Base-by-base conservation (phyloP, 495 filamentous ascomycete species). In the Neurospora sublineolata region DNA sequence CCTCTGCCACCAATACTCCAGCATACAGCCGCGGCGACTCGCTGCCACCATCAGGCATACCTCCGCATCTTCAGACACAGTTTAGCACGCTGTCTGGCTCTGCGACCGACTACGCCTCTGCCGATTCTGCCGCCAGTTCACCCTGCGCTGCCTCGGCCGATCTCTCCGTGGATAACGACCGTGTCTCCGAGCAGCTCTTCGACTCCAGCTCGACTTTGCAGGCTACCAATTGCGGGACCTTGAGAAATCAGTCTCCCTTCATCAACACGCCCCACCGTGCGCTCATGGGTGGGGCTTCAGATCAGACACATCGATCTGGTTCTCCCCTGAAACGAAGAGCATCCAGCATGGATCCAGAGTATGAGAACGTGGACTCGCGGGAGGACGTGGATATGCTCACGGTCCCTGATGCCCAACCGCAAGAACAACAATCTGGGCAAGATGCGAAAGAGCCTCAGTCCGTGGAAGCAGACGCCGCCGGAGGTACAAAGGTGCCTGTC, bases 131-230 rank as follows among this genome's bases (percentile, higher is more conserved):
- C 20, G 86, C 88, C 69, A 92, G 90, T 77, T 91, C 88, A 37
- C 90, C 91, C 16, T 89, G 87, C 76, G 88, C 88, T 73, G 90
- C 91, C 75, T 94, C 89, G 86, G 87, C 90, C 75, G 88, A 88
- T 64, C 81, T 94, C 69, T 87, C 88, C 69, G 82, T 94, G 67
- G 87, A 90, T 71, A 86, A 86, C 73, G 90, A 91, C 74, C 81
- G 84, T 64, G 82, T 79, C 72, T 82, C 84, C 74, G 88, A 89
- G 60, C 52, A 64, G 52, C 86, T 80, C 40, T 73, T 67, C 67
- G 77, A 80, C 33, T 67, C 74, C 18, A 71, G 71, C 67, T 73
- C 76, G 38, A 74, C 74, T 20, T 70, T 73, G 11, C 76, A 75
- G 67, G 68, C 72, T 58, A 73, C 73, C n/a, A 71, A 70, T 27